phyloP scores from a whole-genome alignment of 371 early-diverging fungal species.

The Mucor saturninus region DNA sequence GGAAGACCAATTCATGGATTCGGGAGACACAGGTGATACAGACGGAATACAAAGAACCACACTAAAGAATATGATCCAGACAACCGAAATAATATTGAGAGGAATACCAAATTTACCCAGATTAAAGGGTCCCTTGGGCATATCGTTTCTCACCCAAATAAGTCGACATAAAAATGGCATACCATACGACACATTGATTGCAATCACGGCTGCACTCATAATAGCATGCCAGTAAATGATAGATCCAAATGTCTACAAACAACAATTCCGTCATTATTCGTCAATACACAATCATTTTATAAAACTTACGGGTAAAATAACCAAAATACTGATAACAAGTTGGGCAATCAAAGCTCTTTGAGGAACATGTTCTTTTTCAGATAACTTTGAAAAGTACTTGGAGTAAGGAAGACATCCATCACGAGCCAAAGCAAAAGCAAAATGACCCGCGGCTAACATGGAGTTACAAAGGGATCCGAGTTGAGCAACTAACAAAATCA shows the following conservation, averaged over 20 bases:
- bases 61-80: conserved; percentile 35
- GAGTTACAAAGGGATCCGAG: conserved; percentile 35
- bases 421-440: conserved; percentile 36
- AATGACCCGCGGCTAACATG: conserved; percentile 22
- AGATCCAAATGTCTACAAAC: conserved; percentile 24
- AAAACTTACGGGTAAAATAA: conserved; percentile 29
- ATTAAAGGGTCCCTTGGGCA: conserved; percentile 36
- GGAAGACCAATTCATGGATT: conserved; percentile 37
- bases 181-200: conserved; percentile 29
- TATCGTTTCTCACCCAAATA: conserved; percentile 31
- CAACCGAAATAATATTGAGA: conserved; percentile 31
- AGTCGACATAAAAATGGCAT: conserved; percentile 37
- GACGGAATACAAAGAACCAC: conserved; percentile 36
- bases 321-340: conserved; percentile 21
- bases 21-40: conserved; percentile 22
- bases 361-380: conserved; percentile 21
- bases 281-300: not conserved
- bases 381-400: conserved; percentile 26
- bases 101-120: conserved; percentile 30
- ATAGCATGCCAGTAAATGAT: conserved; percentile 36
- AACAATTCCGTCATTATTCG: too few relatives aligned
- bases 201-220: conserved; percentile 36
- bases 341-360: conserved; percentile 18
- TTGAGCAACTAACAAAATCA: conserved; percentile 32
- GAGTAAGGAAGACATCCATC: conserved; percentile 35